Base-by-base conservation (phyloP, 129 eudicot genomes). In the Lactuca saligna region DNA sequence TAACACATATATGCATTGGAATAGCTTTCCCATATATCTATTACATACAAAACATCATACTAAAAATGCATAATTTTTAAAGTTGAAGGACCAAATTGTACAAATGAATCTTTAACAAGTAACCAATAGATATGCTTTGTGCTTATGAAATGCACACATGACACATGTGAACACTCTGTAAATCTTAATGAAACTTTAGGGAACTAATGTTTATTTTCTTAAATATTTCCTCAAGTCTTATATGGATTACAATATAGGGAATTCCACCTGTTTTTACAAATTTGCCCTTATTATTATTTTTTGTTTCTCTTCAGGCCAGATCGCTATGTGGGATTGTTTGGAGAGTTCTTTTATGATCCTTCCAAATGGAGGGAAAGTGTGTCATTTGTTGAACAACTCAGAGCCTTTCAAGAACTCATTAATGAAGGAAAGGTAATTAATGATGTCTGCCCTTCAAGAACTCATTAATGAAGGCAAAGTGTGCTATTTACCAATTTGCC, bases 391-490 rank as follows among this genome's bases (percentile, higher is more conserved):
- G 97, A 93, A 80, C 98, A 93, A 69, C 95, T 93, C 13, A 86
- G 82, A 81, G 97, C 85, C 69, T 89, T 93, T 69, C 85, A 93
- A 77, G 92, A 93, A 56, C 92, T 93, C 44, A 87, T 93, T 62
- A 86, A 93, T 60, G 85, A 89, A 82, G 98, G 98, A 76, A 93
- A 93, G 95, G 98, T 93, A 75, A 37, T n/a, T n/a, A n/a, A n/a
- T n/a, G n/a, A n/a, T n/a, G n/a, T n/a, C n/a, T n/a, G n/a, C n/a
- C n/a, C n/a, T n/a, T n/a, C n/a, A n/a, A n/a, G n/a, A n/a, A n/a
- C n/a, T n/a, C n/a, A n/a, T n/a, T n/a, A n/a, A n/a, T n/a, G n/a
- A n/a, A n/a, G n/a, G n/a, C n/a, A n/a, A n/a, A n/a, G n/a, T n/a
- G n/a, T n/a, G n/a, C n/a, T n/a, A n/a, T n/a, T n/a, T n/a, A n/a